Conservation (phyloP, 495 filamentous ascomycete genomes). For the Neurospora sp. region DNA sequence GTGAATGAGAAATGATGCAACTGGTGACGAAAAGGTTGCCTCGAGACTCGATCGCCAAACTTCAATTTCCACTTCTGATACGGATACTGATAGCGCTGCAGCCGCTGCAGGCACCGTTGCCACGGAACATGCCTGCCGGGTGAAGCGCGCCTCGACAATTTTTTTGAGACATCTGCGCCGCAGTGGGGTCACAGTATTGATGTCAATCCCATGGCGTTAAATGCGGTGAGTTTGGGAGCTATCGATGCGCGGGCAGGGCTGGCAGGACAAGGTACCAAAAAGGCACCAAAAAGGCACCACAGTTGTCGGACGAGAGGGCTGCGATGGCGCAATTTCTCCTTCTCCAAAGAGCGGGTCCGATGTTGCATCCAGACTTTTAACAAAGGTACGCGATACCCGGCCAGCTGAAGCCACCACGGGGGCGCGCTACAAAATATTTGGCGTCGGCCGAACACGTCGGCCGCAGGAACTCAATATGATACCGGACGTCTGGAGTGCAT, state of each 20-base stretch:
- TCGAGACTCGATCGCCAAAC: background rate
- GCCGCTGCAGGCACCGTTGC: background rate
- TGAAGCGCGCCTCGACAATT: background rate
- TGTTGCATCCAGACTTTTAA: background rate
- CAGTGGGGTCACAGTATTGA: constrained; percentile 9
- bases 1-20: background rate
- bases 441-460: background rate
- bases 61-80: background rate
- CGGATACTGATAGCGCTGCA: background rate
- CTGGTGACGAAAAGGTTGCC: background rate
- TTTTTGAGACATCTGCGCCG: constrained; percentile 10
- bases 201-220: constrained; percentile 6
- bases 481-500: background rate
- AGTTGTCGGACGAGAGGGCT: constrained; percentile 3
- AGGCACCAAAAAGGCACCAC: background rate
- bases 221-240: constrained; percentile 10
- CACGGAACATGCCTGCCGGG: background rate
- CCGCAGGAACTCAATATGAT: background rate
- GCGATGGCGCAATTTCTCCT: constrained; percentile 24
- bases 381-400: constrained; percentile 12
- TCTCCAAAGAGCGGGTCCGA: constrained; percentile 7
- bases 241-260: background rate
- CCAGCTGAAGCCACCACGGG: background rate
- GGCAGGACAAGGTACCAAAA: background rate
- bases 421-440: constrained; percentile 15